phyloP scores from a whole-genome alignment of 306 rosid genomes.

The Calophaca sinica region DNA sequence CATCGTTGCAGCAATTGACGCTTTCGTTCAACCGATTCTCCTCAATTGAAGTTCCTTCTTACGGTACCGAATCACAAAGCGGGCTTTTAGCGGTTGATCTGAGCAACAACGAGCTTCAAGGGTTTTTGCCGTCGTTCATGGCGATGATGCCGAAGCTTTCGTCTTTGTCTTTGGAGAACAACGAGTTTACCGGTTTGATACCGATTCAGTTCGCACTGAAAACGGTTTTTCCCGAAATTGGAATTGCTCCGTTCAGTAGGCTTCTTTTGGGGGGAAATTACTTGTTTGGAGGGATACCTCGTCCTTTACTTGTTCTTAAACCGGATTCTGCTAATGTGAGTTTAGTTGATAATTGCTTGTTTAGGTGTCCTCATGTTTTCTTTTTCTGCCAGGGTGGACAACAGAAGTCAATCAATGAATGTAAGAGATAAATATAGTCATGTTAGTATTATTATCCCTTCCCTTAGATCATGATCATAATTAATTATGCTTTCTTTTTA shows the following conservation, averaged over 20 bases:
- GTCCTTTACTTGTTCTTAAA: constrained; percentile 57
- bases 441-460: constrained; percentile 51
- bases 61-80: constrained; percentile 35
- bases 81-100: constrained; percentile 75
- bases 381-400: constrained; percentile 82
- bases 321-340: constrained; percentile 72
- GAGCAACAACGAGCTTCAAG: constrained; percentile 67
- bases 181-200: constrained; percentile 70
- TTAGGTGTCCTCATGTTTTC: constrained; percentile 70
- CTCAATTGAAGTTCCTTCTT: constrained; percentile 49
- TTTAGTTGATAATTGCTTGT: constrained; percentile 70
- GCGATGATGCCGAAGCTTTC: constrained; percentile 75
- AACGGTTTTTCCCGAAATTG: constrained; percentile 56
- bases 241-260: constrained; percentile 65
- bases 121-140: constrained; percentile 67
- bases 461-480: not conserved
- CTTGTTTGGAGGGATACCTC: constrained; percentile 75
- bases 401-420: constrained; percentile 59
- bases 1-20: constrained; percentile 71
- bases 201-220: constrained; percentile 80
- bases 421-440: constrained; percentile 53
- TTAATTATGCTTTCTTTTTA: not conserved
- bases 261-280: constrained; percentile 76
- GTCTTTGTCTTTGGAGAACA: constrained; percentile 77
- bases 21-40: constrained; percentile 73